These are phyloP conservation scores for Populus tomentosa DNA, from an alignment of 441 rosid genomes.

Conservation along the genomic window DNA sequence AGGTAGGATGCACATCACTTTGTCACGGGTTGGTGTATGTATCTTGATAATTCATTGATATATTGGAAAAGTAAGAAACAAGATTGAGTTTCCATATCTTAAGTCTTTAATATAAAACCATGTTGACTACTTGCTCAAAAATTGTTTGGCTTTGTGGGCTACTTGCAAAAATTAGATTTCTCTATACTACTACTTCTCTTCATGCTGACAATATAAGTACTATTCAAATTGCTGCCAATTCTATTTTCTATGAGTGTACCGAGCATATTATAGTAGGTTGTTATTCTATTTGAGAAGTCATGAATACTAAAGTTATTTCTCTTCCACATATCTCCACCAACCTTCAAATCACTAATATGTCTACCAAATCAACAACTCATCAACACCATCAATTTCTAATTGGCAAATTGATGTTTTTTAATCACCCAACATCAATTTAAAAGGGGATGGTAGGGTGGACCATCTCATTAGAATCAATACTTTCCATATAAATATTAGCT, in stretches of 20 bases:
- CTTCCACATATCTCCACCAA: neutral
- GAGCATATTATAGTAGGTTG: conserved; percentile 1
- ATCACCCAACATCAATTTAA: neutral
- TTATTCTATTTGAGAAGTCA: neutral
- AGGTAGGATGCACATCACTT: neutral
- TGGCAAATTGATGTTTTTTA: neutral
- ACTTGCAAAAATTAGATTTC: neutral
- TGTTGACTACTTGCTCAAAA: neutral
- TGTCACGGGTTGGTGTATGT: neutral
- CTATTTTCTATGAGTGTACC: neutral
- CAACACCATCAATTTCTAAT: neutral
- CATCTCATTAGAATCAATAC: too few relatives aligned
- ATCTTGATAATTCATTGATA: neutral
- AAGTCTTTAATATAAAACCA: neutral
- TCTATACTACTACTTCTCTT: neutral
- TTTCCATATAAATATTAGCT: too few relatives aligned
- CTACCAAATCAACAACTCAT: neutral
- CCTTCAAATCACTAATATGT: neutral
- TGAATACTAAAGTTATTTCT: neutral
- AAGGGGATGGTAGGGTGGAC: neutral
- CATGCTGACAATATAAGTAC: conserved; percentile 3
- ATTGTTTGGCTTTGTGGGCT: neutral
- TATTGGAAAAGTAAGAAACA: neutral
- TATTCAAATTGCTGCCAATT: neutral
- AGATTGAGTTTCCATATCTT: neutral